Percentiles rank a stretch among this genome's conserved stretches.
Evolutionary conservation across 2,329 filamentous ascomycete genomes (phyloP).

Genomic region (Fusarium liriodendri): DNA sequence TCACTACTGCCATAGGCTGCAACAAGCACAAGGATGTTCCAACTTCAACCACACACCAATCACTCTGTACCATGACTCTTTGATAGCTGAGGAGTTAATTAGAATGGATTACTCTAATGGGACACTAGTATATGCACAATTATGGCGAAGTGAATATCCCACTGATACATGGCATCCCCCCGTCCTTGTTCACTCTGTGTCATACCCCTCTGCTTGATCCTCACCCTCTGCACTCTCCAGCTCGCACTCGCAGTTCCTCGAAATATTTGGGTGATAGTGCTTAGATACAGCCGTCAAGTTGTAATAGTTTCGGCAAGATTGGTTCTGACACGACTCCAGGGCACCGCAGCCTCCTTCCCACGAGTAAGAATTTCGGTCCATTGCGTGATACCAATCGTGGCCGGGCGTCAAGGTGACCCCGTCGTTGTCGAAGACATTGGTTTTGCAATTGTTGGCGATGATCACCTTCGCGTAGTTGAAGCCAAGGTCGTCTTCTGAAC

Average conservation of each 20-base stretch:
- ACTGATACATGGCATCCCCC: background rate
- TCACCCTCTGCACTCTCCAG: background rate
- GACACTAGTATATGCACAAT: background rate
- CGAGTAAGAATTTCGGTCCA: background rate
- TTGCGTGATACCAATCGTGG: background rate
- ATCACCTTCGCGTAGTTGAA: too few relatives aligned
- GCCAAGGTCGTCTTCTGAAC: too few relatives aligned
- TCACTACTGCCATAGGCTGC: background rate
- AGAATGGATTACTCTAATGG: background rate
- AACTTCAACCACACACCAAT: background rate
- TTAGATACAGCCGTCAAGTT: background rate
- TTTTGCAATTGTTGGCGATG: too few relatives aligned
- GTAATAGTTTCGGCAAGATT: background rate
- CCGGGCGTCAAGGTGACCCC: background rate
- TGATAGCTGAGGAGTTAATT: background rate
- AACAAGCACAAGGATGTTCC: background rate
- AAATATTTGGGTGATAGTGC: background rate
- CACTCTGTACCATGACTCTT: background rate
- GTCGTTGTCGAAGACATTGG: too few relatives aligned
- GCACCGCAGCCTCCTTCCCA: background rate
- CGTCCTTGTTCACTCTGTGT: background rate
- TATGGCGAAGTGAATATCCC: background rate
- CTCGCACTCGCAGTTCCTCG: background rate
- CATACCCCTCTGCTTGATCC: background rate
- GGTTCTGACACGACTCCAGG: background rate